Conservation (phyloP, 352 stramenopile species). For the Globisporangium rhizosaccharum region DNA sequence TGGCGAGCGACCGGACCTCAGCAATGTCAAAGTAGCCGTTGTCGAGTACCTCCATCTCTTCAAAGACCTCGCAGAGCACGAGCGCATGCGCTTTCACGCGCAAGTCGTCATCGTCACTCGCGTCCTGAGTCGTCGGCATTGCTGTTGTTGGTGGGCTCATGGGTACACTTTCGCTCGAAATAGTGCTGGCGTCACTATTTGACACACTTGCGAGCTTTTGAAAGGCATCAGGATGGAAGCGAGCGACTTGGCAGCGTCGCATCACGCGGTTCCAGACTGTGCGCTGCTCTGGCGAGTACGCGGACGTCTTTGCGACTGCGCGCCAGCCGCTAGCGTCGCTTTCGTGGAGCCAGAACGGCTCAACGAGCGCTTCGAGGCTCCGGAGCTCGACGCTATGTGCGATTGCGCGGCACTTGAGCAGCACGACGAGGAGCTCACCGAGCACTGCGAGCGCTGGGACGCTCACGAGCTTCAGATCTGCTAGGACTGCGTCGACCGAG, state of each 20-base stretch:
- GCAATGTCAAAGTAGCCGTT: slow-evolving; percentile 64
- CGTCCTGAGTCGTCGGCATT: not conserved
- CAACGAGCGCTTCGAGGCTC: slow-evolving; percentile 28
- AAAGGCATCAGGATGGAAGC: slow-evolving; percentile 22
- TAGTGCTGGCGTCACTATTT: not conserved
- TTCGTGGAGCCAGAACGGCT: slow-evolving; percentile 46
- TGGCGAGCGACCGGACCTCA: slow-evolving; percentile 56
- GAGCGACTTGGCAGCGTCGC: slow-evolving; percentile 40
- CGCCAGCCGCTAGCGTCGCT: not conserved
- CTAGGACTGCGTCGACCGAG: slow-evolving; percentile 38
- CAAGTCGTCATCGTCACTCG: slow-evolving; percentile 14
- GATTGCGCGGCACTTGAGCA: slow-evolving; percentile 28
- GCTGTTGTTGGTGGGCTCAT: not conserved
- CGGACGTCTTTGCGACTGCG: not conserved
- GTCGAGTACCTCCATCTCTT: slow-evolving; percentile 58
- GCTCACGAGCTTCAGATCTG: slow-evolving; percentile 26
- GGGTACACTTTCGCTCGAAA: not conserved
- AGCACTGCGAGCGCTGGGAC: slow-evolving; percentile 37
- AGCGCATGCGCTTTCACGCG: slow-evolving; percentile 32
- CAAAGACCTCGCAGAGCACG: slow-evolving; percentile 58
- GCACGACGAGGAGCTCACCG: slow-evolving; percentile 48
- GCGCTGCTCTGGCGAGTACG: slow-evolving; percentile 25
- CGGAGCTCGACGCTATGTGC: slow-evolving; percentile 17
- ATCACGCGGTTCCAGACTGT: slow-evolving; percentile 68
- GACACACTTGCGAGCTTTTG: not conserved